Conservation (phyloP, 805 yeast species). For the Ogataea nitratoaversa region DNA sequence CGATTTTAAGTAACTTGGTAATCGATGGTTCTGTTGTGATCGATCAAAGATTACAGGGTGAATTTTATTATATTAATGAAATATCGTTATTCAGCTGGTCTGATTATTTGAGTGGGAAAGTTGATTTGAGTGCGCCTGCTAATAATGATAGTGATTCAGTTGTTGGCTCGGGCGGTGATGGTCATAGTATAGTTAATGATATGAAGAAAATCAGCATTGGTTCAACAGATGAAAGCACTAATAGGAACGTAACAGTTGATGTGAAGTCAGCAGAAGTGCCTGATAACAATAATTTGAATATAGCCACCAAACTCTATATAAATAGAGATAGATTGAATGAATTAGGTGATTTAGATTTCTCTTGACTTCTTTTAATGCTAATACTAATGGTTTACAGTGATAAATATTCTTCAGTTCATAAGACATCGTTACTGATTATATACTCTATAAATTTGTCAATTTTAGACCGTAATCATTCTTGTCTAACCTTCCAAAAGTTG, state of each 20-base stretch:
- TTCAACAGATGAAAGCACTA: neutral
- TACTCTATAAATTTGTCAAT: too few species aligned
- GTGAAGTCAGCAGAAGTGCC: too few species aligned
- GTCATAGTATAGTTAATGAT: neutral
- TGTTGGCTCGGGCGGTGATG: too few species aligned
- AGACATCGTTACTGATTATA: neutral
- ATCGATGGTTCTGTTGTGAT: conserved; percentile 24
- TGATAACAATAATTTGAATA: too few species aligned
- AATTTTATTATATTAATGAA: conserved; percentile 27
- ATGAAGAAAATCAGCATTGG: neutral
- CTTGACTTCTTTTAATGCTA: neutral
- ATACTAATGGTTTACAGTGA: conserved; percentile 1
- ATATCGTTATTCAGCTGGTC: conserved; percentile 22
- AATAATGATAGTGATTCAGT: neutral
- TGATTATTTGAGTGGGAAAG: conserved; percentile 6
- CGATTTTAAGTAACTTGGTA: conserved; percentile 22
- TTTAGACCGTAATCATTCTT: too few species aligned
- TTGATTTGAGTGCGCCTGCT: neutral
- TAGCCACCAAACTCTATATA: neutral
- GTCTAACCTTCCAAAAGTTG: too few species aligned
- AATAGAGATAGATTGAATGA: conserved; percentile 8
- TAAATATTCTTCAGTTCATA: conserved; percentile 2
- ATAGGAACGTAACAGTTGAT: too few species aligned
- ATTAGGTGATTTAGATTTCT: conserved; percentile 9
- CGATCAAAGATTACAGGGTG: conserved; percentile 28